phyloP scores from a whole-genome alignment of 2,329 filamentous ascomycete genomes.

The Lasiodiplodia citricola region DNA sequence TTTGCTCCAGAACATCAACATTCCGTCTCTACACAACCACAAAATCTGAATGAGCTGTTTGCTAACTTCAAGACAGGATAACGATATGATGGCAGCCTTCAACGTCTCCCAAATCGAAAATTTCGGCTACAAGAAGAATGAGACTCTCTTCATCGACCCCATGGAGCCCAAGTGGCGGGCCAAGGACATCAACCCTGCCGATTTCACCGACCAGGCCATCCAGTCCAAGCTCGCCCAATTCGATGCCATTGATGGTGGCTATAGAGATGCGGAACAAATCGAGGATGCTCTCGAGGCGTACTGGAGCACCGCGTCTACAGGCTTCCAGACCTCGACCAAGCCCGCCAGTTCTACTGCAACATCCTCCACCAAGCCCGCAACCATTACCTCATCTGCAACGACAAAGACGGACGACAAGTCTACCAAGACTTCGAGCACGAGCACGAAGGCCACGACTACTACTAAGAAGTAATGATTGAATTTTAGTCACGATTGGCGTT shows the following conservation, averaged over 20 bases:
- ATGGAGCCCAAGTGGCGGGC: slow-evolving; percentile 38
- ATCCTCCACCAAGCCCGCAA: neutral
- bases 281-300: slow-evolving; percentile 38
- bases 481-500: neutral
- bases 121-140: slow-evolving; percentile 39
- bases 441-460: slow-evolving; percentile 6
- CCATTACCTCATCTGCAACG: neutral
- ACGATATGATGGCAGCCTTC: slow-evolving; percentile 40
- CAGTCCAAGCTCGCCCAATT: slow-evolving; percentile 39
- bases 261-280: slow-evolving; percentile 33
- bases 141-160: slow-evolving; percentile 41
- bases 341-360: neutral
- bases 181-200: slow-evolving; percentile 33
- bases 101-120: slow-evolving; percentile 46
- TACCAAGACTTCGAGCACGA: neutral
- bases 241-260: slow-evolving; percentile 39
- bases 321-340: neutral
- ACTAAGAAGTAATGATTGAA: neutral
- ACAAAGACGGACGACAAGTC: slow-evolving; percentile 7
- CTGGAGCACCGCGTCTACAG: slow-evolving; percentile 27
- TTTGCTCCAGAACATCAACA: neutral
- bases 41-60: neutral
- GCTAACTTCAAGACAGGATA: neutral
- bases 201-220: slow-evolving; percentile 37
- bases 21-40: neutral